A percentile compares a stretch with the other conserved stretches of the same genome.
phyloP scores from a whole-genome alignment of 2,329 filamentous ascomycete species.

The Magnaporthiopsis rhizophila region DNA sequence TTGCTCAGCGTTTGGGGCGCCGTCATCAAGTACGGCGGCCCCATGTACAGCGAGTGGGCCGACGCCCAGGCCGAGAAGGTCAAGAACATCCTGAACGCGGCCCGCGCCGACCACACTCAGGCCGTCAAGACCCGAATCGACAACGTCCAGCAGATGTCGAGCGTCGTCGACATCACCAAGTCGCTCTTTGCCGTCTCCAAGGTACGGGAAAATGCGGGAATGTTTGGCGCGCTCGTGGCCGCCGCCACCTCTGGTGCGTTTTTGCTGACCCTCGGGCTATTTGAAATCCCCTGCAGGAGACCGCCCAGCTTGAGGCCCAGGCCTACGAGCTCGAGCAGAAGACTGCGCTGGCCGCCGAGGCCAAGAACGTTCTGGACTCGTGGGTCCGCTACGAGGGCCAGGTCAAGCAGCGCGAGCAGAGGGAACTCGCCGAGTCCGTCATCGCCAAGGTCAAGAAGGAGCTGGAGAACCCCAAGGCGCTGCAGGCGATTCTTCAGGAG shows the following conservation, averaged over 20 bases:
- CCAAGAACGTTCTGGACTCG: slow-evolving; percentile 91
- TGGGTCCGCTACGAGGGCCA: slow-evolving; percentile 99
- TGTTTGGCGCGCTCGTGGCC: too few relatives aligned
- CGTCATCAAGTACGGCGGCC: slow-evolving; percentile 88
- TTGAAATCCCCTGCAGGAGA: slow-evolving; percentile 59
- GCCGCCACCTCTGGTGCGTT: background rate
- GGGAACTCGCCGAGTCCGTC: slow-evolving; percentile 83
- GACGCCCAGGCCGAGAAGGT: slow-evolving; percentile 84
- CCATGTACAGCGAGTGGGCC: slow-evolving; percentile 88
- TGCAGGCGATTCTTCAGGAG: slow-evolving; percentile 97
- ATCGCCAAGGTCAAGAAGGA: slow-evolving; percentile 99
- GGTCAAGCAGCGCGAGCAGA: slow-evolving; percentile 98
- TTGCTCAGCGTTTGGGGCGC: slow-evolving; percentile 88
- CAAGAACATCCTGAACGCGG: slow-evolving; percentile 89
- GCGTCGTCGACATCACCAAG: slow-evolving; percentile 96
- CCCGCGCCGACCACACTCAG: slow-evolving; percentile 87
- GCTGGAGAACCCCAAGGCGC: slow-evolving; percentile 92
- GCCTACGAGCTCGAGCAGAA: slow-evolving; percentile 96
- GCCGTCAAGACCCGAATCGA: slow-evolving; percentile 92
- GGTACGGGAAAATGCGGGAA: slow-evolving; percentile 47
- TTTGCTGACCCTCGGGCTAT: slow-evolving; percentile 6
- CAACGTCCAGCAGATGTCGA: slow-evolving; percentile 87
- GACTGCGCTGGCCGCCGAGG: slow-evolving; percentile 85
- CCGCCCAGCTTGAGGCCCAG: slow-evolving; percentile 89
- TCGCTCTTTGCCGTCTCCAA: slow-evolving; percentile 95